Conservation (phyloP, 140 eudicot genomes). For the Bidens hawaiensis region DNA sequence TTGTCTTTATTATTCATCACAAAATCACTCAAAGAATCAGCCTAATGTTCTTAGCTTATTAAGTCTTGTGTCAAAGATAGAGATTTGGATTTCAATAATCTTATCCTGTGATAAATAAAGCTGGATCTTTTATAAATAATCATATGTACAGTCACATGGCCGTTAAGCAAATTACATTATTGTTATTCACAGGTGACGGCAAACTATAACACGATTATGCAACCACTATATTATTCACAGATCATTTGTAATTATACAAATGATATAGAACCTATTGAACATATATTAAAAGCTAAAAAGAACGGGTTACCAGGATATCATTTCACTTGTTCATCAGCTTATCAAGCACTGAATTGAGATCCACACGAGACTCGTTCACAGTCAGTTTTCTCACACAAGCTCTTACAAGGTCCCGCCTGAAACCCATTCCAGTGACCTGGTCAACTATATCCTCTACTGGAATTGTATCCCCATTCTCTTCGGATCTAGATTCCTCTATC, state of each 20-base stretch:
- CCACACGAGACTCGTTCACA: conserved; percentile 31
- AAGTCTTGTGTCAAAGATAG: background rate
- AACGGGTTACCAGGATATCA: conserved; percentile 14
- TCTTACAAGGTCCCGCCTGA: conserved; percentile 36
- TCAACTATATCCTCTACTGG: conserved; percentile 33
- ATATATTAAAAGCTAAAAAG: background rate
- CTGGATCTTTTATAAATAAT: background rate
- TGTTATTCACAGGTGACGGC: conserved; percentile 6
- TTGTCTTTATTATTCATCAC: background rate
- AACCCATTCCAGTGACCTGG: conserved; percentile 37
- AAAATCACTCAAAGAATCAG: conserved; percentile 5
- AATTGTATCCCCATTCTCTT: conserved; percentile 16
- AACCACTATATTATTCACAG: conserved; percentile 7
- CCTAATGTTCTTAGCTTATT: background rate
- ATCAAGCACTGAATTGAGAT: conserved; percentile 44
- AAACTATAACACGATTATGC: conserved; percentile 15
- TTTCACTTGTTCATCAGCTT: conserved; percentile 35
- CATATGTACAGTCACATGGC: conserved; percentile 15
- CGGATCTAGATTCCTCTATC: conserved; percentile 13
- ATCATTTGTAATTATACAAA: conserved; percentile 13
- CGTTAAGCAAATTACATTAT: conserved; percentile 3
- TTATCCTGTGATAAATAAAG: background rate
- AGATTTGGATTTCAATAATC: conserved; percentile 6
- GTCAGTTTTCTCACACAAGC: conserved; percentile 32
- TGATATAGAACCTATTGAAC: conserved; percentile 9